Percentiles rank a stretch among this genome's conserved stretches.
Evolutionary conservation across 2,329 filamentous ascomycete species (phyloP).

Genomic region (Scopulariopsis brevicaulis): DNA sequence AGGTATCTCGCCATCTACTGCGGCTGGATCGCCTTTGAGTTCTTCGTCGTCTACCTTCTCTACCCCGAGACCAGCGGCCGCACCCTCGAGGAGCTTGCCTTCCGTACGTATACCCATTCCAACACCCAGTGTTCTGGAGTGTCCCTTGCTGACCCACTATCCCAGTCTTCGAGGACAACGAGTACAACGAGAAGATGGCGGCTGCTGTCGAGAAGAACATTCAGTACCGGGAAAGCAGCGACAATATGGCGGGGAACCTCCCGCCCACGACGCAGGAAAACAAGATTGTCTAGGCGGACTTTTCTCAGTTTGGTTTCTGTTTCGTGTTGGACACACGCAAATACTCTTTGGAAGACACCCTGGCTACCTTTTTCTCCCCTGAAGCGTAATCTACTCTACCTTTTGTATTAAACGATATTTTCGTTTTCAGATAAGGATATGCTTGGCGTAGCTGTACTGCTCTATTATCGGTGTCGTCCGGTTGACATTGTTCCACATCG

Average conservation of each 20-base stretch:
- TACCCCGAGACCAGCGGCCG: conserved; percentile 69
- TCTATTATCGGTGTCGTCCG: no score
- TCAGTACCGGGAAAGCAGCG: conserved; percentile 10
- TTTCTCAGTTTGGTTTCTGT: no score
- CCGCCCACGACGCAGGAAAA: not conserved
- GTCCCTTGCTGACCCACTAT: not conserved
- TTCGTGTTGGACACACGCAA: no score
- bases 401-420: no score
- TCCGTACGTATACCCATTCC: conserved; percentile 17
- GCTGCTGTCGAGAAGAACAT: conserved; percentile 27
- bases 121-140: not conserved
- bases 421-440: no score
- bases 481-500: no score
- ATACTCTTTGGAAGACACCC: no score
- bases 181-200: conserved; percentile 22
- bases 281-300: not conserved
- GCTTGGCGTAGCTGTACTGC: no score
- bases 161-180: conserved; percentile 26
- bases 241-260: not conserved
- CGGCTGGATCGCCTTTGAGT: conserved; percentile 28
- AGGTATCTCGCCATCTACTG: conserved; percentile 31
- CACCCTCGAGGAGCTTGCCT: conserved; percentile 11
- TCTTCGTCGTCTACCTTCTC: conserved; percentile 58
- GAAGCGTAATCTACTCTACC: no score
- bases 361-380: no score